phyloP scores from a whole-genome alignment of 257 asterid species.

The Rehmannia glutinosa region DNA sequence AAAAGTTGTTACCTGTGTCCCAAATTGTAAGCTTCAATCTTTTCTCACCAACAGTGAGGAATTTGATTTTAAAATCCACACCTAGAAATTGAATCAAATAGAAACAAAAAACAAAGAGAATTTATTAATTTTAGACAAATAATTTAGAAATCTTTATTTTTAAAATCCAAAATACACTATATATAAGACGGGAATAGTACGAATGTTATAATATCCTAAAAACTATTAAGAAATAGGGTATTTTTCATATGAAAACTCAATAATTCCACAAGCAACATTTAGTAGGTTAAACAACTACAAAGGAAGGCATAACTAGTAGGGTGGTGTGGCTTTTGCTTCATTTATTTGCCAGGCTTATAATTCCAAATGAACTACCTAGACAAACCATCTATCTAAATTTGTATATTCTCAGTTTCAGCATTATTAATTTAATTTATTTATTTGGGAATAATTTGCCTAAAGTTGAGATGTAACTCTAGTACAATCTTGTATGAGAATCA shows the following conservation, averaged over 20 bases:
- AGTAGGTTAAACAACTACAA: too few species aligned
- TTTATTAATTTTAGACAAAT: background rate
- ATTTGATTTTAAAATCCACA: constrained; percentile 90
- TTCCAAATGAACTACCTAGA: background rate
- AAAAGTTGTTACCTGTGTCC: constrained; percentile 65
- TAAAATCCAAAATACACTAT: background rate
- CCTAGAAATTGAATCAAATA: constrained; percentile 33
- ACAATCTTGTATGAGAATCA: constrained; percentile 14
- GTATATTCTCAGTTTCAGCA: background rate
- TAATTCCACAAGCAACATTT: background rate
- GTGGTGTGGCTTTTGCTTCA: background rate
- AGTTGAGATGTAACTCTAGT: constrained; percentile 9
- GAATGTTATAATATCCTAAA: background rate
- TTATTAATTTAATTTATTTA: background rate
- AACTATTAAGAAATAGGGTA: background rate
- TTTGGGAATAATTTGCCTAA: background rate
- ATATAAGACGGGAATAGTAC: background rate
- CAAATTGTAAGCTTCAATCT: constrained; percentile 88
- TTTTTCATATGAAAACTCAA: background rate
- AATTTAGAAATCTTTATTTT: background rate
- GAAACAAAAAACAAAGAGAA: background rate
- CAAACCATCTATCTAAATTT: background rate
- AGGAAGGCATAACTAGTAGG: too few species aligned
- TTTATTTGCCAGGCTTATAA: constrained; percentile 6
- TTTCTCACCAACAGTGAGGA: constrained; percentile 74